Evolutionary conservation across 2,329 filamentous ascomycete species (phyloP).

Genomic region (Lachnellula hyalina): DNA sequence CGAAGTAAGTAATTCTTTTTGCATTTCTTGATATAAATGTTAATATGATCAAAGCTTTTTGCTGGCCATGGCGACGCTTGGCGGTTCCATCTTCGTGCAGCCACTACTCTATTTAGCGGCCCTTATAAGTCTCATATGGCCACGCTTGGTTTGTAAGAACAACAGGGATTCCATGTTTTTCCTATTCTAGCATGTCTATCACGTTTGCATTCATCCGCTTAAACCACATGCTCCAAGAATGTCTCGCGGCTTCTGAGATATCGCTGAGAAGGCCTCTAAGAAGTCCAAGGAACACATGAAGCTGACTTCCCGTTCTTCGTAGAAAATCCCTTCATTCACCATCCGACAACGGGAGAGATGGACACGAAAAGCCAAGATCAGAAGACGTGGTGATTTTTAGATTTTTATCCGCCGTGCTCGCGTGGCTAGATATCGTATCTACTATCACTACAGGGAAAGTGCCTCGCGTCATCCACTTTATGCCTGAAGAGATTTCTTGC

Average conservation of each 20-base stretch:
- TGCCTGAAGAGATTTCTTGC: conserved; percentile 34
- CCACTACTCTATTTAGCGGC: conserved; percentile 14
- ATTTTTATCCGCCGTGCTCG: conserved; percentile 43
- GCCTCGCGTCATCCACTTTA: conserved; percentile 39
- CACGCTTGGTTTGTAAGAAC: conserved; percentile 7
- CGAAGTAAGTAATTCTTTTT: conserved; percentile 32
- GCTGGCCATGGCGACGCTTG: conserved; percentile 29
- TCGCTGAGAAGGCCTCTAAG: too few relatives aligned
- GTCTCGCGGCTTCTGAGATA: too few relatives aligned
- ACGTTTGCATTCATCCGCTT: too few relatives aligned
- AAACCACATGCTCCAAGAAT: too few relatives aligned
- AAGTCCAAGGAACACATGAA: too few relatives aligned
- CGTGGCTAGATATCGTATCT: conserved; percentile 47
- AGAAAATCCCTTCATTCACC: too few relatives aligned
- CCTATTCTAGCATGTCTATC: too few relatives aligned
- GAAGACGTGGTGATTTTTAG: conserved; percentile 38
- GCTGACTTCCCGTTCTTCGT: too few relatives aligned
- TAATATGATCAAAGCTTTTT: conserved; percentile 42
- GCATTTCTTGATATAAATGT: conserved; percentile 37
- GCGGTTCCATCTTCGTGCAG: conserved; percentile 24
- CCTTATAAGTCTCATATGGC: conserved; percentile 3
- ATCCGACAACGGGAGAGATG: neutral
- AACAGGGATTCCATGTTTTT: too few relatives aligned
- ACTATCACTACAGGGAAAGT: conserved; percentile 40
- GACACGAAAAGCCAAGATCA: neutral